Evolutionary conservation across 345 rosid genomes (phyloP).

Genomic region (Microcos paniculata): DNA sequence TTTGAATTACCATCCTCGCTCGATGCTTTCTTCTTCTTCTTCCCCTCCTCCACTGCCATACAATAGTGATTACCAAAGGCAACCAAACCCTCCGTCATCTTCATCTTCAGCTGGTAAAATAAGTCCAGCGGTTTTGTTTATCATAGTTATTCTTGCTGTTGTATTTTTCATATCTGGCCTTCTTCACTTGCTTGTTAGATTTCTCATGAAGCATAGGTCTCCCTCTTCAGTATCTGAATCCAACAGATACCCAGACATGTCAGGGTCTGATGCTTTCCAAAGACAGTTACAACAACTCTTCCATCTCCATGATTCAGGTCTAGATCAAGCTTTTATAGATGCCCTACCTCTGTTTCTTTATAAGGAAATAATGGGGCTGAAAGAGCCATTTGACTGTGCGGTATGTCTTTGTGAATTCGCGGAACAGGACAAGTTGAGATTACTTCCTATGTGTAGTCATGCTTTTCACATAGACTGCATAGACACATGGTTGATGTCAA

Average conservation of each 20-base stretch:
- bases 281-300: conserved; percentile 90
- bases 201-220: conserved; percentile 54
- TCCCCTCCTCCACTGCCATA: conserved; percentile 31
- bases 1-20: conserved; percentile 24
- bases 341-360: conserved; percentile 81
- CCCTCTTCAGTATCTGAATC: conserved; percentile 54
- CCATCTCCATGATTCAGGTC: conserved; percentile 88
- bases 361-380: conserved; percentile 62
- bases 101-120: conserved; percentile 47
- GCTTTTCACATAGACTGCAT: conserved; percentile 92
- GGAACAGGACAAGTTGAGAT: conserved; percentile 64
- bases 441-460: conserved; percentile 84
- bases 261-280: conserved; percentile 66
- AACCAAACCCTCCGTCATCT: conserved; percentile 23
- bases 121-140: conserved; percentile 61
- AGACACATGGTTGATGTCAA: conserved; percentile 88
- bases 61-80: conserved; percentile 30
- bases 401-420: conserved; percentile 85
- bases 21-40: conserved; percentile 30
- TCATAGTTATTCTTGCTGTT: conserved; percentile 62
- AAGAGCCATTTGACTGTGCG: conserved; percentile 90
- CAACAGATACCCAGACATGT: conserved; percentile 48
- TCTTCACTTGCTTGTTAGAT: conserved; percentile 64
- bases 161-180: conserved; percentile 68
- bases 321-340: conserved; percentile 85